Evolutionary conservation across 164 flowering plant genomes (phyloP).

Genomic region (Tetrastigma voinierianum): DNA sequence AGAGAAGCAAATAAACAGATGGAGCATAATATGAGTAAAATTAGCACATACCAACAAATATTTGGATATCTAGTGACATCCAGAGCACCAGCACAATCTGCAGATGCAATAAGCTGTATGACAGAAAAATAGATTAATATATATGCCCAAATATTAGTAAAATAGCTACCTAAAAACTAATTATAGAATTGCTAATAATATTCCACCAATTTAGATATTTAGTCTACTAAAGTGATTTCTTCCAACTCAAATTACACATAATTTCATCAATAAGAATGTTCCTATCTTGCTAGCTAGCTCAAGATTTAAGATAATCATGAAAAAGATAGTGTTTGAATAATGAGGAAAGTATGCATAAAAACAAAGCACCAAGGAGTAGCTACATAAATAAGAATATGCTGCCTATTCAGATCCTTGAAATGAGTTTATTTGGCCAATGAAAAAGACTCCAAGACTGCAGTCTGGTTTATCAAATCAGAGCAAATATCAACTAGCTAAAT

Average conservation of each 20-base stretch:
- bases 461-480: too few relatives aligned
- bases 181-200: not conserved
- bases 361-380: not conserved
- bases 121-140: constrained; percentile 23
- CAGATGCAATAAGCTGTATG: constrained; percentile 87
- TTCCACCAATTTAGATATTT: not conserved
- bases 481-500: too few relatives aligned
- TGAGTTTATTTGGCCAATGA: too few relatives aligned
- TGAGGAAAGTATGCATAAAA: not conserved
- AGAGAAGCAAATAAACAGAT: not conserved
- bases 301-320: not conserved
- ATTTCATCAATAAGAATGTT: not conserved
- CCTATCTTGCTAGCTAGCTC: too few relatives aligned
- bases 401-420: too few relatives aligned
- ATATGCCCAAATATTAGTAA: constrained; percentile 8
- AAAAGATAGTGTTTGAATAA: not conserved
- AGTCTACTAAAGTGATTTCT: too few relatives aligned
- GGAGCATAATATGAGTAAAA: not conserved
- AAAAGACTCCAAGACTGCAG: too few relatives aligned
- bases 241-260: not conserved
- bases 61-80: constrained; percentile 88
- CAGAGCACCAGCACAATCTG: constrained; percentile 98
- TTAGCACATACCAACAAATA: constrained; percentile 64
- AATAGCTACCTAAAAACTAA: not conserved
- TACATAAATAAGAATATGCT: too few relatives aligned